Evolutionary conservation across 108 stramenopile species (phyloP).

Genomic region (Chaetoceros muelleri): DNA sequence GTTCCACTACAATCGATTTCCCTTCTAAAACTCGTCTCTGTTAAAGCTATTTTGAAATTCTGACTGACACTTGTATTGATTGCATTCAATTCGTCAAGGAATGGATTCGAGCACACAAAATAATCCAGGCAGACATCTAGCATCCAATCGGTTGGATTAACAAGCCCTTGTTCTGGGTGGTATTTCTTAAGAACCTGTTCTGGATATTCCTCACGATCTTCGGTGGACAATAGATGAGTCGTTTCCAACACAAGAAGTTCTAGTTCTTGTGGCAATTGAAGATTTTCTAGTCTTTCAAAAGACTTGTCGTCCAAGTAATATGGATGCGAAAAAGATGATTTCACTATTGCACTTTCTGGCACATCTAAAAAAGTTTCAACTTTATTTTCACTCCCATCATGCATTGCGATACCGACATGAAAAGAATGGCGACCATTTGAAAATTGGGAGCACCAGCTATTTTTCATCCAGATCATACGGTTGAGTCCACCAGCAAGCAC

Average conservation of each 20-base stretch:
- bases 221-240: neutral
- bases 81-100: conserved; percentile 25
- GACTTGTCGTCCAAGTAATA: conserved; percentile 47
- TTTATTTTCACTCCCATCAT: neutral
- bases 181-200: no score
- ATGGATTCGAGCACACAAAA: conserved; percentile 48
- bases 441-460: conserved; percentile 17
- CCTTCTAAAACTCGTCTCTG: neutral
- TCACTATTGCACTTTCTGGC: conserved; percentile 15
- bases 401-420: conserved; percentile 21
- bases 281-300: conserved; percentile 12
- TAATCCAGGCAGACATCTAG: conserved; percentile 59
- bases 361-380: conserved; percentile 31
- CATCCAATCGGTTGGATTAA: conserved; percentile 19
- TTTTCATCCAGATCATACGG: conserved; percentile 34
- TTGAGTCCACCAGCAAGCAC: conserved; percentile 30
- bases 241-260: conserved; percentile 12
- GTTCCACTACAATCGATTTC: no score
- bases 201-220: neutral
- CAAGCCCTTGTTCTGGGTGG: no score
- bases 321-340: conserved; percentile 22
- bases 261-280: conserved; percentile 21
- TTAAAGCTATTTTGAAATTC: neutral
- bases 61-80: conserved; percentile 1
- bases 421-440: conserved; percentile 18